Base-by-base conservation (phyloP, 108 stramenopile genomes). In the Pseudonitzschia delicatissima region DNA sequence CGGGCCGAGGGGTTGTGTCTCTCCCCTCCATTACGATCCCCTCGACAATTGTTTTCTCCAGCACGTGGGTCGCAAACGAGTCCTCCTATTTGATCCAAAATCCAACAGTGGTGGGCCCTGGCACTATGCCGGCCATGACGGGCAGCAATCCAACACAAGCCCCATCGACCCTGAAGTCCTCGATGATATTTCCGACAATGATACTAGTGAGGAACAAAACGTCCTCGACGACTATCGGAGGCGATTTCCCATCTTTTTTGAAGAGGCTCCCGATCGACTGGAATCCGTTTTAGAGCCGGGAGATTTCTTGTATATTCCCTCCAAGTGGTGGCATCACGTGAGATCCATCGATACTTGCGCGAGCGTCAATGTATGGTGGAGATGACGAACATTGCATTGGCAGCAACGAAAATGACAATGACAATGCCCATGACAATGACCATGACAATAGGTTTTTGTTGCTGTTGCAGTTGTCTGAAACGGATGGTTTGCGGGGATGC, bases 341-440 rank as follows among this genome's bases (percentile, higher is more conserved):
- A 58, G 80, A 34, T 84, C 87, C 11, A 45, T 88, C 49, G 82
- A 80, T 48, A 74, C 82, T 6, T 71, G 73, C 45, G 72, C 81
- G 4, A 87, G 86, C 62, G 83, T 87, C 15, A 92, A 89, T 66
- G 72, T 74, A 5, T 92, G 91, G 91, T 92, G 86, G 86, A 76
- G 91, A 76, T 92, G 64, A 78, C 37, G 51, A n/a, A n/a, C n/a
- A n/a, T n/a, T n/a, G n/a, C n/a, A n/a, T n/a, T n/a, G n/a, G n/a
- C n/a, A n/a, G n/a, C n/a, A n/a, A n/a, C n/a, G n/a, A n/a, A n/a
- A n/a, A n/a, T n/a, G n/a, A n/a, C n/a, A n/a, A n/a, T n/a, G n/a
- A n/a, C n/a, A n/a, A n/a, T n/a, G n/a, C n/a, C n/a, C n/a, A n/a
- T n/a, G n/a, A n/a, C n/a, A n/a, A n/a, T n/a, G n/a, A n/a, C n/a